Conservation (phyloP, 2,329 filamentous ascomycete species). For the Penicillium sp. region DNA sequence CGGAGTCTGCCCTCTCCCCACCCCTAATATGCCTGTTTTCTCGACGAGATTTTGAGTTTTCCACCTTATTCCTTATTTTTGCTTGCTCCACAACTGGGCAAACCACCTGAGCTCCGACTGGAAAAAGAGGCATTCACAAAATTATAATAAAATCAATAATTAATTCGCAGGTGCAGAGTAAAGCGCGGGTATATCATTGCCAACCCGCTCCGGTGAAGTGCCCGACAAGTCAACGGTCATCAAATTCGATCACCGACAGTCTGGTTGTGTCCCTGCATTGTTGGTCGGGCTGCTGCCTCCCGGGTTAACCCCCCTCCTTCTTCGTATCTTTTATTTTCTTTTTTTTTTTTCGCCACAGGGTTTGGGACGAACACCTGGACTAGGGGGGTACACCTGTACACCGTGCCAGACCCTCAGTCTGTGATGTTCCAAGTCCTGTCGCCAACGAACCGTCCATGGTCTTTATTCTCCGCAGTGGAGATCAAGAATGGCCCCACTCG, state of each 20-base stretch:
- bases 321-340: neutral
- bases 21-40: no score
- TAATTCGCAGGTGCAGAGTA: neutral
- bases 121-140: neutral
- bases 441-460: constrained; percentile 8
- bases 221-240: constrained; percentile 4
- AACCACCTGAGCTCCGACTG: neutral
- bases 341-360: neutral
- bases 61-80: constrained; percentile 7
- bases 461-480: constrained; percentile 29
- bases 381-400: neutral
- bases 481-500: constrained; percentile 8
- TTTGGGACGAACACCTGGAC: constrained; percentile 1
- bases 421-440: neutral
- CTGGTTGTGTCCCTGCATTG: constrained; percentile 9
- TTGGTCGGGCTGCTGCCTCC: neutral
- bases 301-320: neutral
- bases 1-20: no score
- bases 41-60: constrained; percentile 6
- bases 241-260: constrained; percentile 6
- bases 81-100: constrained; percentile 1
- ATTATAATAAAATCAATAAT: no score
- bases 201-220: neutral
- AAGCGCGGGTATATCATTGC: neutral
- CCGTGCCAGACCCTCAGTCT: neutral